Percentiles rank a stretch among this genome's conserved stretches.
These are phyloP conservation scores for Chenopodium suecicum DNA, from an alignment of 148 eudicot genomes.

Conservation along the genomic window DNA sequence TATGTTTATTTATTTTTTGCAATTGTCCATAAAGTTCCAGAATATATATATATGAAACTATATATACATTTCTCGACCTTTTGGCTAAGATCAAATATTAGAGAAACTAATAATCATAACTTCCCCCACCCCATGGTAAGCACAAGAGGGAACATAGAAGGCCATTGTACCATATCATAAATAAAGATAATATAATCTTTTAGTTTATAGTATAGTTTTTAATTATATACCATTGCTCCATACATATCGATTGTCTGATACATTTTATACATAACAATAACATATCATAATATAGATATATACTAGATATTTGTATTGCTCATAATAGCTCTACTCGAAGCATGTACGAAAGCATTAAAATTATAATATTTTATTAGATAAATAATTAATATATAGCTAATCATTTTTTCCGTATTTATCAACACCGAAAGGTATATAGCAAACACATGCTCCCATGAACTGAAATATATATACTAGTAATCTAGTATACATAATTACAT, in stretches of 20 bases:
- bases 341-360: not conserved
- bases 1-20: too few relatives aligned
- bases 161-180: slow-evolving; percentile 10
- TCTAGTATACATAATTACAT: too few relatives aligned
- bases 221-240: not conserved
- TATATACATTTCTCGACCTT: not conserved
- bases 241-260: not conserved
- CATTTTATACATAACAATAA: not conserved
- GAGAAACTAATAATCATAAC: not conserved
- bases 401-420: slow-evolving; percentile 5
- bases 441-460: slow-evolving; percentile 15
- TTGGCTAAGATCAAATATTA: not conserved
- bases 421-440: not conserved
- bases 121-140: not conserved
- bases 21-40: too few relatives aligned
- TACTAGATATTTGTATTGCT: not conserved
- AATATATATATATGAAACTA: too few relatives aligned
- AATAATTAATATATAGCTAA: not conserved
- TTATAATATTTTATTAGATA: not conserved
- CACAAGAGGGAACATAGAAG: slow-evolving; percentile 2
- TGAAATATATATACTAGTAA: not conserved
- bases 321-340: not conserved
- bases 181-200: not conserved
- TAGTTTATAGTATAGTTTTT: not conserved
- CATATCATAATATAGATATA: not conserved